Conservation (phyloP, 2,329 filamentous ascomycete species). For the Verticillium nonalfalfae region DNA sequence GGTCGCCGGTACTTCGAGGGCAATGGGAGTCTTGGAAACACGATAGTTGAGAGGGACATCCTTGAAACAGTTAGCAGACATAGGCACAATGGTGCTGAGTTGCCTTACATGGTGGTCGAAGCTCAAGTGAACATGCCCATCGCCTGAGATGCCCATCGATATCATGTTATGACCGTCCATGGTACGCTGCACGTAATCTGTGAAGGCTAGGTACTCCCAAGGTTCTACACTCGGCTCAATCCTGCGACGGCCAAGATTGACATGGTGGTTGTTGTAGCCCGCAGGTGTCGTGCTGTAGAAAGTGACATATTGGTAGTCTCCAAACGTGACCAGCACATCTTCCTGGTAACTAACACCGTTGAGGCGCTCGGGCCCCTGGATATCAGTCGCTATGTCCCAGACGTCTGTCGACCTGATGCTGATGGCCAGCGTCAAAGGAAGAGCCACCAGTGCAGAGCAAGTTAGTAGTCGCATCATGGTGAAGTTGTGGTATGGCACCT, state of each 20-base stretch:
- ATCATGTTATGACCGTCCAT: constrained; percentile 15
- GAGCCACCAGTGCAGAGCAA: neutral
- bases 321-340: constrained; percentile 12
- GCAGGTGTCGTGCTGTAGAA: constrained; percentile 12
- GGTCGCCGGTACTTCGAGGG: neutral
- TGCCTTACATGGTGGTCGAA: constrained; percentile 13
- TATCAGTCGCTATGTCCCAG: constrained; percentile 10
- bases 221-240: neutral
- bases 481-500: no score
- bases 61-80: neutral
- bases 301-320: constrained; percentile 13
- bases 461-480: neutral
- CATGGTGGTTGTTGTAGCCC: constrained; percentile 10
- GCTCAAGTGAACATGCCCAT: constrained; percentile 13
- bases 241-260: constrained; percentile 11
- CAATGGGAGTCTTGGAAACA: constrained; percentile 8
- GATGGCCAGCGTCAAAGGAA: neutral
- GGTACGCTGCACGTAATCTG: constrained; percentile 13
- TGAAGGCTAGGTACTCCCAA: constrained; percentile 14
- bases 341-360: constrained; percentile 16
- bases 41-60: constrained; percentile 15
- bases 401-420: neutral
- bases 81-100: neutral
- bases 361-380: constrained; percentile 8
- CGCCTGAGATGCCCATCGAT: constrained; percentile 13